phyloP scores from a whole-genome alignment of 495 filamentous ascomycete genomes.

The Podospora bellae-mahoneyi region DNA sequence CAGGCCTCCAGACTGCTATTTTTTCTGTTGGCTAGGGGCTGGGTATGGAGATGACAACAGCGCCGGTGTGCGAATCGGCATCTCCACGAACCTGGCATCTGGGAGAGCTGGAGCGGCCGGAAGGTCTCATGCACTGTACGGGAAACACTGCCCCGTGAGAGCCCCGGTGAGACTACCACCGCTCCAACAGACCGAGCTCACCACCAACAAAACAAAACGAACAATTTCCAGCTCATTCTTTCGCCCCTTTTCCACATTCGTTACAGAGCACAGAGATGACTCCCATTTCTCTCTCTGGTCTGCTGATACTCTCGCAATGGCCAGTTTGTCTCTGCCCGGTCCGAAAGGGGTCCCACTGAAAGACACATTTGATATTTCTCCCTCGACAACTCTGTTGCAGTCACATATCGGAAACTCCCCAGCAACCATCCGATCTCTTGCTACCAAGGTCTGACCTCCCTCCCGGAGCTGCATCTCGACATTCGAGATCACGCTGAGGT shows the following conservation, averaged over 20 bases:
- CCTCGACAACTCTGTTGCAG: not conserved
- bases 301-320: not conserved
- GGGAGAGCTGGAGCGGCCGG: too few relatives aligned
- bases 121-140: not conserved
- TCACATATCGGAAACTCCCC: not conserved
- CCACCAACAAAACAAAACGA: not conserved
- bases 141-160: not conserved
- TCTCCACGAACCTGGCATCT: not conserved
- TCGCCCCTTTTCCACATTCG: not conserved
- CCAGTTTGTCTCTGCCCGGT: not conserved
- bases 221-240: not conserved
- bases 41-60: not conserved
- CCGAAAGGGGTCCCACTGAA: not conserved
- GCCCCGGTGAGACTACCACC: not conserved
- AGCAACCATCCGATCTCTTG: not conserved
- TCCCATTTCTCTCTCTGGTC: not conserved
- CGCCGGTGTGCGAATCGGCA: not conserved
- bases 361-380: not conserved
- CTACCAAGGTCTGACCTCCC: not conserved
- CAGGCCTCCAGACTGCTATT: constrained; percentile 9
- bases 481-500: not conserved
- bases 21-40: not conserved
- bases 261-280: not conserved
- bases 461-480: not conserved
- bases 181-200: not conserved